Percentiles rank a stretch among this genome's conserved stretches.
phyloP scores from a whole-genome alignment of 2,329 filamentous ascomycete species.

The Clonostachys chloroleuca region DNA sequence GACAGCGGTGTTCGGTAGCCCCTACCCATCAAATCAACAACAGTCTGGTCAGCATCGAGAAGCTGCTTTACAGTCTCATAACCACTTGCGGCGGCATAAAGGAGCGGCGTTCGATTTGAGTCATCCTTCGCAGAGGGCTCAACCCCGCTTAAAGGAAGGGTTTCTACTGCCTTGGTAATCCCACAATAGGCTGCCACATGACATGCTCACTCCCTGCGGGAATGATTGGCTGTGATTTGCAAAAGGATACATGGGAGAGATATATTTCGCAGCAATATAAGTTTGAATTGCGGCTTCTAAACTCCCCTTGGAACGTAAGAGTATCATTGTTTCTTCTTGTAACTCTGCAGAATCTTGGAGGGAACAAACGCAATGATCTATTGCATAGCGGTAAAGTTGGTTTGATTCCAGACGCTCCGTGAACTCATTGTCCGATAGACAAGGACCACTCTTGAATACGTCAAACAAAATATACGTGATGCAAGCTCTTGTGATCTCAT shows the following conservation, averaged over 20 bases:
- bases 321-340: background rate
- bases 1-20: background rate
- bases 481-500: constrained; percentile 5
- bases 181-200: background rate
- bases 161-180: background rate
- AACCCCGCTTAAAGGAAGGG: background rate
- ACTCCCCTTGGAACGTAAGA: background rate
- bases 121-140: too few relatives aligned
- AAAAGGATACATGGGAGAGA: background rate
- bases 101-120: background rate
- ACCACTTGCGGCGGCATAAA: background rate
- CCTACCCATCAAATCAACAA: background rate
- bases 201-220: background rate
- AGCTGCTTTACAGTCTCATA: background rate
- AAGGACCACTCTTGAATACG: constrained; percentile 2
- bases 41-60: background rate
- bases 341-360: background rate
- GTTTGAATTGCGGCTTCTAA: too few relatives aligned
- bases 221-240: background rate
- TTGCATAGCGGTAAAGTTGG: background rate
- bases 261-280: too few relatives aligned
- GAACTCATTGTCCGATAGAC: constrained; percentile 2
- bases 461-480: constrained; percentile 5
- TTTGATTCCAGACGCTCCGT: background rate
- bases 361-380: background rate